phyloP scores from a whole-genome alignment of 208 protist genomes.

The Kentomonas sorsogonicus region DNA sequence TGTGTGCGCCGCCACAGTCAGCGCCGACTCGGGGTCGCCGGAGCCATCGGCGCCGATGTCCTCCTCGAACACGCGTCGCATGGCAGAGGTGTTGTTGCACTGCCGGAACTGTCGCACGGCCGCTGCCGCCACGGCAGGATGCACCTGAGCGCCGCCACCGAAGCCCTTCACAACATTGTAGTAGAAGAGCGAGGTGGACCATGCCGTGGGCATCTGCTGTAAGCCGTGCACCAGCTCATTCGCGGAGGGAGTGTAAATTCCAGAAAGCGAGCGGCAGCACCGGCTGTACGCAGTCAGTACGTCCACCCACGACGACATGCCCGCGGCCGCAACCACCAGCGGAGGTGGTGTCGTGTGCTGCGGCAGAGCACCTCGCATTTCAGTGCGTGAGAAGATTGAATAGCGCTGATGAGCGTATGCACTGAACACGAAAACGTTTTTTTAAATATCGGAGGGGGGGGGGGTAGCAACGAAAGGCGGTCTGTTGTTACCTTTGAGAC shows the following conservation, averaged over 20 bases:
- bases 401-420: background rate
- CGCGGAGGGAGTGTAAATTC: conserved; percentile 53
- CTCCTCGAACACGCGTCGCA: conserved; percentile 68
- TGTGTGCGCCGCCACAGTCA: conserved; percentile 54
- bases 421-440: no score
- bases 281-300: conserved; percentile 47
- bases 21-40: conserved; percentile 40
- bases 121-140: conserved; percentile 30
- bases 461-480: no score
- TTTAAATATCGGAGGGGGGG: no score
- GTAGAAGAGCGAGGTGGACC: conserved; percentile 72
- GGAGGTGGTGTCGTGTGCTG: conserved; percentile 21
- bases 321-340: conserved; percentile 54
- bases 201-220: conserved; percentile 50
- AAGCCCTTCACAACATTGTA: conserved; percentile 59
- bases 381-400: background rate
- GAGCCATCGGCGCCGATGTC: conserved; percentile 52
- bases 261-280: conserved; percentile 31
- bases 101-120: conserved; percentile 50
- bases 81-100: conserved; percentile 30
- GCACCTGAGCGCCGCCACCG: conserved; percentile 20
- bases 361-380: conserved; percentile 4
- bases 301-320: conserved; percentile 53
- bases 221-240: conserved; percentile 64
- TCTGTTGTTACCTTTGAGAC: no score